Percentiles rank a stretch among this genome's conserved stretches.
Evolutionary conservation across 352 stramenopile genomes (phyloP).

Genomic region (Globisporangium rhizosaccharum): DNA sequence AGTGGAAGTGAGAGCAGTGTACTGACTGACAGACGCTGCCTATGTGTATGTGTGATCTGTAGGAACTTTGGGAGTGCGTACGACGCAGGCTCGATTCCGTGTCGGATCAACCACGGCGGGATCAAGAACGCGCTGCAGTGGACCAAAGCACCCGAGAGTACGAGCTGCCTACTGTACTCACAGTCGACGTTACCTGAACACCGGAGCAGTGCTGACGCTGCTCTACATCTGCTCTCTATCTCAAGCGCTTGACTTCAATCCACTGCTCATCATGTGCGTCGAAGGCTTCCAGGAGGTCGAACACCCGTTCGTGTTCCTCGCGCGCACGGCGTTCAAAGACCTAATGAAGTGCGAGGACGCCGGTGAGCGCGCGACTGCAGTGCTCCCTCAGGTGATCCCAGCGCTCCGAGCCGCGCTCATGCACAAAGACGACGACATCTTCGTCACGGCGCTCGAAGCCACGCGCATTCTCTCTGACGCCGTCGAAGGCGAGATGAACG

Average conservation of each 20-base stretch:
- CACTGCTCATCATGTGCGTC: slow-evolving; percentile 62
- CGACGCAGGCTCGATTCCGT: slow-evolving; percentile 62
- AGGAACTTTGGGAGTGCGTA: slow-evolving; percentile 72
- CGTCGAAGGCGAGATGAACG: slow-evolving; percentile 70
- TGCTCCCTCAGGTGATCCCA: slow-evolving; percentile 58
- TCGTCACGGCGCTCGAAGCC: slow-evolving; percentile 62
- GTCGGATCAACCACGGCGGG: slow-evolving; percentile 72
- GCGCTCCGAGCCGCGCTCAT: slow-evolving; percentile 58
- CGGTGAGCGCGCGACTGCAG: slow-evolving; percentile 45
- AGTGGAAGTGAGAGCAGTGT: background rate
- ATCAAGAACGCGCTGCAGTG: slow-evolving; percentile 74
- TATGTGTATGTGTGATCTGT: background rate
- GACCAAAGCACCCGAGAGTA: slow-evolving; percentile 58
- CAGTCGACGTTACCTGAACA: background rate
- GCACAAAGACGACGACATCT: slow-evolving; percentile 63
- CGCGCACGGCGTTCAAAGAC: slow-evolving; percentile 65
- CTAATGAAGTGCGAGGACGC: slow-evolving; percentile 56
- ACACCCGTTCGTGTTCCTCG: slow-evolving; percentile 78
- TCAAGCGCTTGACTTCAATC: slow-evolving; percentile 52
- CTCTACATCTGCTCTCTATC: background rate
- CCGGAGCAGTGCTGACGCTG: too few species aligned
- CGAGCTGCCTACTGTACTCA: slow-evolving; percentile 5
- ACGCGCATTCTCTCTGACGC: slow-evolving; percentile 58
- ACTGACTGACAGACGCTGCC: background rate
- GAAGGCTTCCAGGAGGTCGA: slow-evolving; percentile 72